Percentiles rank a stretch among this genome's conserved stretches.
Conservation (phyloP, 768 basidiomycete genomes). For the Cyclocybe cylindracea region DNA sequence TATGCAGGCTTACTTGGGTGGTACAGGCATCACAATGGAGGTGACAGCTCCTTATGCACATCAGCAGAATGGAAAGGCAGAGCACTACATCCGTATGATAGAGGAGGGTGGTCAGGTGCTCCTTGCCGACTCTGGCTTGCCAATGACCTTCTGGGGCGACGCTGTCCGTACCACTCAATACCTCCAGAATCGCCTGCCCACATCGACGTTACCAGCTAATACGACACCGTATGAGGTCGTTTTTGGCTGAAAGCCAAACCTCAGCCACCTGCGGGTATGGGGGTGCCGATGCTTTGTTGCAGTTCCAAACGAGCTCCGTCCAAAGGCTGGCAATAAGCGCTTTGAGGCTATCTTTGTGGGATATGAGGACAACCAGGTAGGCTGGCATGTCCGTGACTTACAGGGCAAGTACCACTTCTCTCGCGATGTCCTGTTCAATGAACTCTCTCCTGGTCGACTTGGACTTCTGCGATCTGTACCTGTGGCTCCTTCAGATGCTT, state of each 20-base stretch:
- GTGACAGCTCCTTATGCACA: slow-evolving; percentile 28
- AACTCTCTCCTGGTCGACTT: too few species aligned
- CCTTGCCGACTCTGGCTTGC: slow-evolving; percentile 19
- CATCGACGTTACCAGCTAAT: too few species aligned
- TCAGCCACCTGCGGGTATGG: slow-evolving; percentile 28
- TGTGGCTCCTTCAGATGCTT: too few species aligned
- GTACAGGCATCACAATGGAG: slow-evolving; percentile 21
- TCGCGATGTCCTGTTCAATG: too few species aligned
- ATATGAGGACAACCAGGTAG: too few species aligned
- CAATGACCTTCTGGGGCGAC: slow-evolving; percentile 22
- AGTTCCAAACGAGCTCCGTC: slow-evolving; percentile 17
- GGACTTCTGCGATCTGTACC: too few species aligned
- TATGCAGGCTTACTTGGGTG: slow-evolving; percentile 6
- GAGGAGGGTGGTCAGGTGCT: slow-evolving; percentile 21
- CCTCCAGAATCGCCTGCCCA: slow-evolving; percentile 22
- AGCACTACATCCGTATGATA: slow-evolving; percentile 27
- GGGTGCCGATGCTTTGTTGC: slow-evolving; percentile 25
- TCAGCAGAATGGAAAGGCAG: slow-evolving; percentile 31
- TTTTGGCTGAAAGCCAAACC: slow-evolving; percentile 21
- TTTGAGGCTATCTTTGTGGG: too few species aligned
- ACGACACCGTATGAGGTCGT: slow-evolving; percentile 23
- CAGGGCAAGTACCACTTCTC: too few species aligned
- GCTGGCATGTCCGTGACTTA: too few species aligned
- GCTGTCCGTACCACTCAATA: slow-evolving; percentile 20
- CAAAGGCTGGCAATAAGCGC: slow-evolving; percentile 14